Base-by-base conservation (phyloP, 169 alveolate genomes). In the Plasmodium adleri region DNA sequence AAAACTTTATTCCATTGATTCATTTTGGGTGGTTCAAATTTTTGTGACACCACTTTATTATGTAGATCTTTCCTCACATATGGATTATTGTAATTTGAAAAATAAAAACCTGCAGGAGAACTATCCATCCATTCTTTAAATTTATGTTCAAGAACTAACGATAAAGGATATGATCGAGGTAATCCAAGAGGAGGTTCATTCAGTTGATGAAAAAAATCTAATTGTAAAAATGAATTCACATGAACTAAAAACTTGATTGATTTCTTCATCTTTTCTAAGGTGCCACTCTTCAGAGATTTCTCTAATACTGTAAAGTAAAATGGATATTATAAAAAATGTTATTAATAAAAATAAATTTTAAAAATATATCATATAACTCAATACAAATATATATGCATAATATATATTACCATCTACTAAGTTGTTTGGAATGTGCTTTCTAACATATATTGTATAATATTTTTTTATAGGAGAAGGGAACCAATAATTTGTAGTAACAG, bases 121-220 rank as follows among this genome's bases (percentile, higher is more conserved):
- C 22, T 17, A 24, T 8, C 9, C 60, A 4, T 7, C 88, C 88
- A 75, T 2, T 39, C 2, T 6, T 22, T 24, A 62, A 75, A 75
- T 75, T 75, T 12, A 63, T 17, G 5, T 20, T 75, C 88, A 75
- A 75, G 74, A 0, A 47, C 5, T 67, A 62, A 9, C 47, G 88
- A 60, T 12, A 75, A 12, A 22, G 88, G 75, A 64, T 47, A 13
- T 52, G 12, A 22, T 15, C 74, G 73, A 9, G 20, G 13, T 49
- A 22, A n/a, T 56, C 60, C 64, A 62, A 32, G 66, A 10, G 67
- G 43, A 56, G 88, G 88, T 62, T 75, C 88, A 75, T 75, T 75
- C 8, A 75, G 60, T 15, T 28, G n/a, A 20, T 75, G 74, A 64
- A 75, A 75, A 75, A 75, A 75, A 75, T 75, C 88, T 66, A 75